These are phyloP conservation scores for Parietaria judaica DNA, from an alignment of 306 rosid genomes.

Conservation along the genomic window DNA sequence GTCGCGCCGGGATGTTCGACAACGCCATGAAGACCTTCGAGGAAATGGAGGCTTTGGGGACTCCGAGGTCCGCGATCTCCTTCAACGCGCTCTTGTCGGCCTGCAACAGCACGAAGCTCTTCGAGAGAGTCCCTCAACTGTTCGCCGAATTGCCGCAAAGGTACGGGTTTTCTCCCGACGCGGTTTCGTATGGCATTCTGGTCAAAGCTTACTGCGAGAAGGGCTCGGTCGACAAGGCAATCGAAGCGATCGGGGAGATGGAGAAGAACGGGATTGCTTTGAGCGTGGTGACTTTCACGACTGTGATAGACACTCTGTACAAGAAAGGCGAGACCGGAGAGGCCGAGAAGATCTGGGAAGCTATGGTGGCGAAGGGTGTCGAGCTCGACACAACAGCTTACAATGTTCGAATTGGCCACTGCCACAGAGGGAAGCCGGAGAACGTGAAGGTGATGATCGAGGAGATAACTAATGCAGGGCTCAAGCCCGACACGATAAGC, in stretches of 20 bases:
- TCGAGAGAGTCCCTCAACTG: conserved; percentile 32
- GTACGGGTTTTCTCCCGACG: conserved; percentile 35
- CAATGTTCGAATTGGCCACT: conserved; percentile 45
- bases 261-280: conserved; percentile 41
- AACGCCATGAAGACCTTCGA: conserved; percentile 43
- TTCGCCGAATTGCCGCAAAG: conserved; percentile 48
- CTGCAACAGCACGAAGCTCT: conserved; percentile 29
- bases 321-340: conserved; percentile 39
- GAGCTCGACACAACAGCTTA: conserved; percentile 40
- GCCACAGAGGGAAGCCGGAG: conserved; percentile 39
- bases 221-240: conserved; percentile 34
- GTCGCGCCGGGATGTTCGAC: conserved; percentile 50
- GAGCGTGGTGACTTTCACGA: conserved; percentile 43
- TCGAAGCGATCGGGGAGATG: conserved; percentile 27
- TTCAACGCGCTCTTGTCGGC: conserved; percentile 52
- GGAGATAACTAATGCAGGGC: conserved; percentile 45
- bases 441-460: conserved; percentile 37
- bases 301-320: conserved; percentile 39
- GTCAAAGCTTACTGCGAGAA: conserved; percentile 38
- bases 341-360: conserved; percentile 51
- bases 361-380: conserved; percentile 44
- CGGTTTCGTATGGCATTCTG: conserved; percentile 49
- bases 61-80: conserved; percentile 47
- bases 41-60: conserved; percentile 51
- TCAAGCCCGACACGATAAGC: conserved; percentile 44